These are phyloP conservation scores for Coemansia reversa DNA, from an alignment of 192 early-diverging fungal species.

Conservation along the genomic window DNA sequence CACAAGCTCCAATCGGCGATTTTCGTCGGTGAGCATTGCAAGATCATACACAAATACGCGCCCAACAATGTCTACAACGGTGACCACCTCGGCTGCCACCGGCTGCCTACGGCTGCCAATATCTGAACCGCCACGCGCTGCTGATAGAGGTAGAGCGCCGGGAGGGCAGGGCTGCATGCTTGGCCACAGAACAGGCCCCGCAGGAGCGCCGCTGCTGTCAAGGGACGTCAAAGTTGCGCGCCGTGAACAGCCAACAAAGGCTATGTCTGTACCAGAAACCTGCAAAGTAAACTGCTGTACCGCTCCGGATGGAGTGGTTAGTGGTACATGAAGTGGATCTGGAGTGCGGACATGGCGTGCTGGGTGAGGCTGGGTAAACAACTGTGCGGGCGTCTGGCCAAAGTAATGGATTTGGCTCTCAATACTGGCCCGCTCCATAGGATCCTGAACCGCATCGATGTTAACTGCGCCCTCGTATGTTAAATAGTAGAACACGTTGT, in stretches of 20 bases:
- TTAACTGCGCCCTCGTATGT: conserved; percentile 97
- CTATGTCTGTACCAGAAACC: conserved; percentile 21
- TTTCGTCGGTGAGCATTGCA: conserved; percentile 18
- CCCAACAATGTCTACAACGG: conserved; percentile 28
- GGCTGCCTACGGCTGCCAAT: neutral
- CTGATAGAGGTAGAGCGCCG: neutral
- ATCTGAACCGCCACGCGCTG: neutral
- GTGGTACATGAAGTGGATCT: conserved; percentile 18
- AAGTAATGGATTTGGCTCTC: conserved; percentile 97
- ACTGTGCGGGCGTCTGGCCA: conserved; percentile 91
- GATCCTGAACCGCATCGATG: conserved; percentile 84
- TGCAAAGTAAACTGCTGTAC: conserved; percentile 47
- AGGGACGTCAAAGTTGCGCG: neutral
- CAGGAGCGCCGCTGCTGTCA: neutral
- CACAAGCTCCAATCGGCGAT: conserved; percentile 29
- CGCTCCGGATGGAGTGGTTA: conserved; percentile 22
- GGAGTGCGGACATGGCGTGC: conserved; percentile 20
- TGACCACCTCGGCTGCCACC: conserved; percentile 11
- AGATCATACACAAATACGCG: conserved; percentile 26
- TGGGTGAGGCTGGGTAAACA: conserved; percentile 87
- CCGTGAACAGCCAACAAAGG: conserved; percentile 30
- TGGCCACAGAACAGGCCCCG: conserved; percentile 14
- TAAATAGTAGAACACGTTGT: conserved; percentile 96
- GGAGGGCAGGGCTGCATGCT: neutral
- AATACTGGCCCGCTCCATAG: conserved; percentile 82